Percentiles rank a stretch among this genome's conserved stretches.
phyloP scores from a whole-genome alignment of 179 eudicot species.

The Corrigiola litoralis region DNA sequence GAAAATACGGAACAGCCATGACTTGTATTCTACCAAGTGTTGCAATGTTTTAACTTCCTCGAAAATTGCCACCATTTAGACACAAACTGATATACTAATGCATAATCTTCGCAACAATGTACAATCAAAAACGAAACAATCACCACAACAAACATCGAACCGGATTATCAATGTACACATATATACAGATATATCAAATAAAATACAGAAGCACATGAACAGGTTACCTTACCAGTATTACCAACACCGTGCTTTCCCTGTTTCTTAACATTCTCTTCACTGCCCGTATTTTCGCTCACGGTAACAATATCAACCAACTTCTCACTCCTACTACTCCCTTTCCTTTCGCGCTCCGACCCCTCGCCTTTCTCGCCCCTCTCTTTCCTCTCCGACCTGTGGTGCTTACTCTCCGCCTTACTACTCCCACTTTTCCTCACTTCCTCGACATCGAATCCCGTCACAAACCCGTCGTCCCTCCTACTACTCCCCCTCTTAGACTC shows the following conservation, averaged over 20 bases:
- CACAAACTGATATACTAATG: too few relatives aligned
- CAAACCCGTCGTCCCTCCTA: constrained; percentile 37
- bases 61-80: too few relatives aligned
- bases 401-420: constrained; percentile 52
- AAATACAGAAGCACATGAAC: constrained; percentile 17
- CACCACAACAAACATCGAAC: background rate
- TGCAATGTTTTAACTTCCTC: too few relatives aligned
- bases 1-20: too few relatives aligned
- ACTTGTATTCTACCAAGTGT: too few relatives aligned
- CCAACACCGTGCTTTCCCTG: constrained; percentile 51
- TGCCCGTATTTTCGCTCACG: constrained; percentile 27
- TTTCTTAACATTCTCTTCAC: constrained; percentile 37
- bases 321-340: constrained; percentile 39
- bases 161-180: background rate
- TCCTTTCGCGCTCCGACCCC: constrained; percentile 50
- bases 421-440: constrained; percentile 50
- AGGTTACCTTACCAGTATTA: constrained; percentile 71
- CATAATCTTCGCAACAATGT: too few relatives aligned
- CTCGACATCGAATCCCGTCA: constrained; percentile 28
- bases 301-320: constrained; percentile 23
- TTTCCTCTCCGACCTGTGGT: constrained; percentile 61
- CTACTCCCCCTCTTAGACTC: constrained; percentile 28
- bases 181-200: background rate
- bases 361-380: constrained; percentile 60
- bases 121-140: too few relatives aligned